Percentiles rank a stretch among this genome's conserved stretches.
Conservation (phyloP, 352 stramenopile species). For the Pythium chondricola region DNA sequence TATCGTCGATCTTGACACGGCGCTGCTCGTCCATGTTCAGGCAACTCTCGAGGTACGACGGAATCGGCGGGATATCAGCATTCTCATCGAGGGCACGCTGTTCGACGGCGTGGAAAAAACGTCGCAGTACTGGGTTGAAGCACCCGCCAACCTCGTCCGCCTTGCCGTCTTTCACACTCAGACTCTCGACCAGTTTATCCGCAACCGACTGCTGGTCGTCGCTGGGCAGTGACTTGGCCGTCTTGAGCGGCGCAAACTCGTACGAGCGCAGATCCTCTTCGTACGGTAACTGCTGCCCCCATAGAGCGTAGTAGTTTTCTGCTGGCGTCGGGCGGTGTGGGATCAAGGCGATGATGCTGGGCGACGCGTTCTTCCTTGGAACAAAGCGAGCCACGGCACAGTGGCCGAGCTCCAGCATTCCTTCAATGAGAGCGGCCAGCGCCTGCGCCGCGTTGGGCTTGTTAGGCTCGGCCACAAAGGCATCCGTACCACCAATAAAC, state of each 20-base stretch:
- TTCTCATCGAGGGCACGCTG: constrained; percentile 49
- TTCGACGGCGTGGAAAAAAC: constrained; percentile 66
- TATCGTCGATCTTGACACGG: constrained; percentile 35
- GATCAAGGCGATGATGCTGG: constrained; percentile 72
- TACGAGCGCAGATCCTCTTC: constrained; percentile 77
- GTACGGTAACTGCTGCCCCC: constrained; percentile 67
- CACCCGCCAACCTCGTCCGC: constrained; percentile 43
- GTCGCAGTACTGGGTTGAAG: constrained; percentile 67
- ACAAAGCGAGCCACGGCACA: constrained; percentile 77
- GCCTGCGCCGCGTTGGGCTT: constrained; percentile 59
- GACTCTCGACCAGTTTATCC: constrained; percentile 64
- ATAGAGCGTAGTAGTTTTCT: constrained; percentile 66
- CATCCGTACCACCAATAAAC: constrained; percentile 55
- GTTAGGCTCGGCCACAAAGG: constrained; percentile 69
- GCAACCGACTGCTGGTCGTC: constrained; percentile 52
- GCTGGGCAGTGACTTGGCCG: constrained; percentile 38
- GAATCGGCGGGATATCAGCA: constrained; percentile 37
- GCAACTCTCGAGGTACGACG: constrained; percentile 46
- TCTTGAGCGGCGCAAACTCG: constrained; percentile 67
- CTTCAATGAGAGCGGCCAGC: constrained; percentile 56
- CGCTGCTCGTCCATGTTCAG: constrained; percentile 55
- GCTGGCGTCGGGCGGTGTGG: constrained; percentile 31
- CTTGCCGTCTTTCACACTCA: constrained; percentile 67
- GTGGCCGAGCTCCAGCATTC: constrained; percentile 54
- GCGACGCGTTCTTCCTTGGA: constrained; percentile 61